Evolutionary conservation across 1,284 basidiomycete species (phyloP).

Genomic region (Pascua guehoae): DNA sequence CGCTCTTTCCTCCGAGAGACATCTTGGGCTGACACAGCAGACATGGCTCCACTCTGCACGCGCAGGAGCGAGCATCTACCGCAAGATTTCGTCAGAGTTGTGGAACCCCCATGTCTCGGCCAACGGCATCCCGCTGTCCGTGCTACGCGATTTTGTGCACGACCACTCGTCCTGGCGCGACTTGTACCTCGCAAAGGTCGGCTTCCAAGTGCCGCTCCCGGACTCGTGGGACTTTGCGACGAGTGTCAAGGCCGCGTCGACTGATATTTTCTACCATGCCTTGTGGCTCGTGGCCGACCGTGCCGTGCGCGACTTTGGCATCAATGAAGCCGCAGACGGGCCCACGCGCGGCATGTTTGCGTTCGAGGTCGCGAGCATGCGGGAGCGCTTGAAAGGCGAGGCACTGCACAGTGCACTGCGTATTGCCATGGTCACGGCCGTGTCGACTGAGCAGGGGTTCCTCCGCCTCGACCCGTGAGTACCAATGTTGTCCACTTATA

Average conservation of each 20-base stretch:
- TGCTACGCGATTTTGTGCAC: conserved; percentile 59
- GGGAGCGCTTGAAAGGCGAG: conserved; percentile 69
- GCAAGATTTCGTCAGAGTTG: conserved; percentile 70
- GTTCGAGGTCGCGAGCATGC: conserved; percentile 60
- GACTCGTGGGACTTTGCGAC: conserved; percentile 85
- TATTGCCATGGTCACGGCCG: conserved; percentile 69
- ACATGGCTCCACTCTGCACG: conserved; percentile 60
- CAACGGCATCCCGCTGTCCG: conserved; percentile 69
- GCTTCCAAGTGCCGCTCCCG: conserved; percentile 77
- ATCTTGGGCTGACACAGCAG: conserved; percentile 19
- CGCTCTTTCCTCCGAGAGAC: not conserved
- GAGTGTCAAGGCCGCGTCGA: conserved; percentile 68
- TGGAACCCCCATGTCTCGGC: conserved; percentile 71
- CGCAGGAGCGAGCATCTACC: conserved; percentile 70
- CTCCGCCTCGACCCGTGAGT: conserved; percentile 57
- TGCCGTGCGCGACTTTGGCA: conserved; percentile 71
- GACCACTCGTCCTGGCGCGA: conserved; percentile 71
- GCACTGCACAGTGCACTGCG: conserved; percentile 77
- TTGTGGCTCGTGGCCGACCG: conserved; percentile 61
- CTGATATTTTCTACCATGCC: conserved; percentile 83
- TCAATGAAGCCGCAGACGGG: conserved; percentile 56
- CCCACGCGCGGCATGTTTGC: conserved; percentile 8
- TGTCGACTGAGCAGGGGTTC: conserved; percentile 77
- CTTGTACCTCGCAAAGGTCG: conserved; percentile 68
- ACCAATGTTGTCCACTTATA: not conserved